Conservation (phyloP, 345 rosid genomes). For the Luvunga scandens region DNA sequence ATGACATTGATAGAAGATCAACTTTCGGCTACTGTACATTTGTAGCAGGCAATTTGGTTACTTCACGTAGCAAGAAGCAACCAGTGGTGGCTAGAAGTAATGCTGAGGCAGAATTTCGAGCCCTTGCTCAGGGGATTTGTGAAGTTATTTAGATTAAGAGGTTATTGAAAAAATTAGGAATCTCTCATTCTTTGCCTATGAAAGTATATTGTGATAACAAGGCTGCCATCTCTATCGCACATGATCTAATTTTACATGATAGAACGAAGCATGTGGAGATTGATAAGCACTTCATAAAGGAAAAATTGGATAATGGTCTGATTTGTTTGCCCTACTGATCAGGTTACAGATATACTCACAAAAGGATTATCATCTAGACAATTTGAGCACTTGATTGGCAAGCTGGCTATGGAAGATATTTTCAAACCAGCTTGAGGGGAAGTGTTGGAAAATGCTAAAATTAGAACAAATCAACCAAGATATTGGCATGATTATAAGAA, state of each 20-base stretch:
- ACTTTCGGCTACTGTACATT: not conserved
- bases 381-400: not conserved
- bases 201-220: not conserved
- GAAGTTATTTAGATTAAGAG: not conserved
- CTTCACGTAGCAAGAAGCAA: not conserved
- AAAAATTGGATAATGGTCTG: too few relatives aligned
- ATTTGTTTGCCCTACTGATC: not conserved
- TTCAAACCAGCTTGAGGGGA: too few relatives aligned
- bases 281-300: not conserved
- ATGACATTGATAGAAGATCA: too few relatives aligned
- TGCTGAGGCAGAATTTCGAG: not conserved
- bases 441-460: too few relatives aligned
- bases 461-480: too few relatives aligned
- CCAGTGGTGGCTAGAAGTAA: fast-evolving
- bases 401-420: not conserved
- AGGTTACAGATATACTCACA: not conserved
- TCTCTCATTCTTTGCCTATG: too few relatives aligned
- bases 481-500: too few relatives aligned
- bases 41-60: not conserved
- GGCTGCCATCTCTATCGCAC: not conserved
- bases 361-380: too few relatives aligned
- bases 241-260: not conserved
- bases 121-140: not conserved
- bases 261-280: not conserved
- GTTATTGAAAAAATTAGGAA: too few relatives aligned